Conservation (phyloP, 768 basidiomycete genomes). For the Xerocomus potaroensis region DNA sequence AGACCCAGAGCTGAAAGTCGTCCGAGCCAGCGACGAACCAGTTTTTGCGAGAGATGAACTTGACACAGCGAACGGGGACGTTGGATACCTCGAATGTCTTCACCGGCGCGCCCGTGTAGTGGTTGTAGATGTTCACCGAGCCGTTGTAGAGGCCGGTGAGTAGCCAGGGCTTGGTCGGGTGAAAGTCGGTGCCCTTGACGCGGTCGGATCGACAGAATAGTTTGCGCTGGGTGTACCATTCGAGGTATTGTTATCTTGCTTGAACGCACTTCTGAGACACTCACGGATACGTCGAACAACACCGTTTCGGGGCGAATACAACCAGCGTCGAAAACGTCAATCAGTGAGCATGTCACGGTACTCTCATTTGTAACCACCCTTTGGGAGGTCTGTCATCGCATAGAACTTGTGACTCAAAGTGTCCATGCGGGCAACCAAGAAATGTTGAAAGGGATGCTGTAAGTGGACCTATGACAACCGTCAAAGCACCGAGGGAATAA, state of each 20-base stretch:
- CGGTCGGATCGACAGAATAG: conserved; percentile 90
- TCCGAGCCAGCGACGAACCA: conserved; percentile 92
- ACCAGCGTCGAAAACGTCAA: conserved; percentile 6
- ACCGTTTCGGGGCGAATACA: conserved; percentile 27
- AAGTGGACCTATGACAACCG: too few species aligned
- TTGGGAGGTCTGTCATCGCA: too few species aligned
- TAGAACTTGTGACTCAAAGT: too few species aligned
- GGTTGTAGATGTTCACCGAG: conserved; percentile 97
- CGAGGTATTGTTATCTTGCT: not conserved
- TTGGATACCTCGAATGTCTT: conserved; percentile 98
- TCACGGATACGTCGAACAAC: conserved; percentile 53
- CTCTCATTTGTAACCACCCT: too few species aligned
- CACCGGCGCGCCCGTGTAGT: conserved; percentile 86
- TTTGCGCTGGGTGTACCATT: conserved; percentile 61
- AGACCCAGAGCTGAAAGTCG: conserved; percentile 89
- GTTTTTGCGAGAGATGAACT: conserved; percentile 94
- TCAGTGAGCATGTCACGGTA: too few species aligned
- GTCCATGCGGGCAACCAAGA: too few species aligned
- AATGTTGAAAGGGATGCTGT: too few species aligned
- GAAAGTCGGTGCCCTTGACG: conserved; percentile 96
- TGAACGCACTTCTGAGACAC: conserved; percentile 13
- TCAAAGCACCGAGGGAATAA: too few species aligned
- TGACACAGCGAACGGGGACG: conserved; percentile 94
- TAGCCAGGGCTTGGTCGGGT: conserved; percentile 95
- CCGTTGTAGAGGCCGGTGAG: conserved; percentile 93